Base-by-base conservation (phyloP, 2,329 filamentous ascomycete genomes). In the Alternaria brassicicola region DNA sequence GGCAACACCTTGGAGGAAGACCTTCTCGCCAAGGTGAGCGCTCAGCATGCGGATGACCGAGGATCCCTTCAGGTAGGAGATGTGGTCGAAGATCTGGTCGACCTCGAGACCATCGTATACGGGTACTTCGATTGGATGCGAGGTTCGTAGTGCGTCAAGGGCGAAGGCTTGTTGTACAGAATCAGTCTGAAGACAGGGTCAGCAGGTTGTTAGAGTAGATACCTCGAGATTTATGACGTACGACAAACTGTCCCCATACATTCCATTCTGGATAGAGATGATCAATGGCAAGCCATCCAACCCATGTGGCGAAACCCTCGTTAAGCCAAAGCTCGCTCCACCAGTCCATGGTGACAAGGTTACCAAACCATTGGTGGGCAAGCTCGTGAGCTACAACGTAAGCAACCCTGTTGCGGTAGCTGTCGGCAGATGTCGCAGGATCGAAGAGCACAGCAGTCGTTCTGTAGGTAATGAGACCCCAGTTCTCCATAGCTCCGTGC, bases 331-430 rank as follows among this genome's bases (percentile, higher is more conserved):
- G 79, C 74, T 96, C 91, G 74, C 89, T 92, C 92, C 91, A 95
- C 92, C 93, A 97, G 77, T 96, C 92, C 93, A 97, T 97, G 6
- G 93, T 97, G 41, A 96, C 93, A 10, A 97, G 85, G 76, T 97
- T 96, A 35, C 93, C 93, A 69, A 97, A 97, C 93, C 93, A 97
- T 80, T 96, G 93, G 74, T 97, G 93, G 55, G 93, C 95, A 62
- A 99, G 84, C 78, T 99, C 95, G 79, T 99, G 95, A n/a, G 95
- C 94, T 49, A 98, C 93, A 55, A 98, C 93, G 72, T 99, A 98
- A 30, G 95, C 95, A 63, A 99, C 90, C 35, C 93, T 86, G 77
- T 97, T 97, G 79, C 93, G 93, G 81, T 94, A 97, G 64, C 89
- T 88, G 39, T 91, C 88, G 75, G 97, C 94, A 0, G 94, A 97